Evolutionary conservation across 768 basidiomycete species (phyloP), one percentile per base, ranked within the genome.

Genomic region (Daedaleopsis nitida): DNA sequence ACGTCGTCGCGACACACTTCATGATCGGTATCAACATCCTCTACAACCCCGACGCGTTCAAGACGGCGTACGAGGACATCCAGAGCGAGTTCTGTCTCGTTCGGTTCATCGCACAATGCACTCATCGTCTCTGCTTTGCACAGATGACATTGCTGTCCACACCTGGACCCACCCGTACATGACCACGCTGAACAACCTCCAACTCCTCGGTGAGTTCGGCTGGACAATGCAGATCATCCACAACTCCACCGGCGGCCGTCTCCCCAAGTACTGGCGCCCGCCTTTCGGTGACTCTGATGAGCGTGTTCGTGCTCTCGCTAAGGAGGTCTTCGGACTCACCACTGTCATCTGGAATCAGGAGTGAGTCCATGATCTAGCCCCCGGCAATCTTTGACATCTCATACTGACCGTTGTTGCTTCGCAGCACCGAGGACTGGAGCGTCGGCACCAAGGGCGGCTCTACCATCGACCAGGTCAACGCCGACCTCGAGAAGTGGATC

Each of bases 271-370:
- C 79, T 97, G 94, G 94, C 77, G 93, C n/a, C 92, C 92, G 1
- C 93, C 93, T 9, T 94, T 84, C 69, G 92, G 92, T 37, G 91
- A 96, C 72, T 82, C 83, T 48, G 96, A 98, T 70, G 83, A 82
- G 73, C 84, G 96, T 51, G 91, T 96, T 35, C 80, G 84, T 39
- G 87, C 94, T 4, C 92, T 98, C 68, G 96, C 95, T 24, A 79
- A 83, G 70, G 86, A 92, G 70, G 88, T 95, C 35, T 95, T 97
- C 70, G 93, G 91, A 24, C 73, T 98, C 64, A 80, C 81, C 21
- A 89, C 91, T n/a, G 83, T 96, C 57, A 75, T 92, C 65, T 98
- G 96, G 96, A 95, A 96, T 74, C 83, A 87, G 60, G 95, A 96
- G 90, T 92, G 75, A 55, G 83, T 62, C 8, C 1, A 19, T 9